Base-by-base conservation (phyloP, 768 basidiomycete genomes). In the Leccinum fibrillosum region DNA sequence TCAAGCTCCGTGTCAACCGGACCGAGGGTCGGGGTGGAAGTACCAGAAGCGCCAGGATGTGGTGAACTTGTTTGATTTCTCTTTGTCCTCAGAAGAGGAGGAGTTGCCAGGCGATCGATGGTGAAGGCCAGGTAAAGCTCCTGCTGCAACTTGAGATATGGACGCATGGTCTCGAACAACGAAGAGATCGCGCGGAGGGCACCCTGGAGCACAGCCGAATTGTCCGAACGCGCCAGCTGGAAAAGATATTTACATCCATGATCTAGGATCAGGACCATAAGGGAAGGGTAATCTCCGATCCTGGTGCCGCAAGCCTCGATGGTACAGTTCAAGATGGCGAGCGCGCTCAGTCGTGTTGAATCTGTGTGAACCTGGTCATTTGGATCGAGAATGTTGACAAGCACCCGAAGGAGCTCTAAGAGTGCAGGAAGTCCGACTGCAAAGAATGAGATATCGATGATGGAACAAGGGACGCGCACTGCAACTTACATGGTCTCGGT, bases 211-310 rank as follows among this genome's bases (percentile, higher is more conserved):
- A 99, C 83, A 49, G 82, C 79, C 9, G 83, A 81, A 58, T 92
- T 90, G 62, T 97, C 94, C 2, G 94, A 94, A 35, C 95, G 85
- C 21, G 94, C 94, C 35, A 99, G 85, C 75, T 97, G 95, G 80
- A 99, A 98, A 32, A 99, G 84, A 69, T 90, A 94, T 76, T 96
- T 95, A 81, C 96, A 98, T 1, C 92, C 94, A 50, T 89, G 81
- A 69, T 99, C 96, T 13, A 90, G 75, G 34, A 98, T 78, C 55
- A 98, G 85, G 26, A 80, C 78, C 52, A 85, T 77, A 34, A 98
- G 76, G 7, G 91, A 92, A 7, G 89, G 85, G 72, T 89, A 98
- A 26, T 82, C 76, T 25, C 86, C 84, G 55, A 99, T 84, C 44
- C 80, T 82, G 7, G 80, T 71, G 7, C 94, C 95, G 19, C 92